phyloP scores from a whole-genome alignment of 495 filamentous ascomycete species.

The Lasiosphaeris hirsuta region DNA sequence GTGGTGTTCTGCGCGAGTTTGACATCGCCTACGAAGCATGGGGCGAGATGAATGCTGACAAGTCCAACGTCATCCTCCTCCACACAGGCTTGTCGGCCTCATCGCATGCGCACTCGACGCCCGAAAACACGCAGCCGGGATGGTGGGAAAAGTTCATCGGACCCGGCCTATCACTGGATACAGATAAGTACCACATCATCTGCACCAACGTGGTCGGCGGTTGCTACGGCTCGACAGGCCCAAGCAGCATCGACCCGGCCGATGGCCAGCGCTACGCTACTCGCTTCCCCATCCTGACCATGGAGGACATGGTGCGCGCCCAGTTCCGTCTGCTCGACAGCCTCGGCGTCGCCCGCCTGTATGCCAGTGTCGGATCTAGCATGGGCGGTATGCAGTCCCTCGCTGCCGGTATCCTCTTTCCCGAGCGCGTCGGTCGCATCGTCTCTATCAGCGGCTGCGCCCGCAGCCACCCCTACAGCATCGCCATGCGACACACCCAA shows the following conservation, averaged over 20 bases:
- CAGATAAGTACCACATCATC: slow-evolving; percentile 85
- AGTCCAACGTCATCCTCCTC: slow-evolving; percentile 85
- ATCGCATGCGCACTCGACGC: slow-evolving; percentile 90
- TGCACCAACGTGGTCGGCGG: slow-evolving; percentile 97
- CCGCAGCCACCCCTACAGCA: slow-evolving; percentile 93
- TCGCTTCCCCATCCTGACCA: slow-evolving; percentile 91
- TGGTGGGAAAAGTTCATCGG: slow-evolving; percentile 99
- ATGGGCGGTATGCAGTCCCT: slow-evolving; percentile 99
- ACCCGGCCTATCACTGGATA: slow-evolving; percentile 80
- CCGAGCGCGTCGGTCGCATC: slow-evolving; percentile 73
- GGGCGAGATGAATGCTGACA: slow-evolving; percentile 76
- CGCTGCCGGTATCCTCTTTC: slow-evolving; percentile 83
- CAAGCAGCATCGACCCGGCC: slow-evolving; percentile 81
- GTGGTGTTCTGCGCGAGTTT: slow-evolving; percentile 80
- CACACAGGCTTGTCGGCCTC: slow-evolving; percentile 95
- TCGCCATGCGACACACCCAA: slow-evolving; percentile 98
- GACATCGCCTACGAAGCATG: slow-evolving; percentile 92
- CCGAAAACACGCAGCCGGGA: slow-evolving; percentile 77
- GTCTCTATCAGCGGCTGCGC: slow-evolving; percentile 93
- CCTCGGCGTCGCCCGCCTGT: slow-evolving; percentile 74
- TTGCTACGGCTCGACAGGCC: slow-evolving; percentile 94
- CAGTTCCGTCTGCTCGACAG: slow-evolving; percentile 87
- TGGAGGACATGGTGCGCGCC: slow-evolving; percentile 96
- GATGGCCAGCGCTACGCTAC: slow-evolving; percentile 89
- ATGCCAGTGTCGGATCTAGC: slow-evolving; percentile 90